Conservation (phyloP, 116 monocot species). For the Zostera marina region DNA sequence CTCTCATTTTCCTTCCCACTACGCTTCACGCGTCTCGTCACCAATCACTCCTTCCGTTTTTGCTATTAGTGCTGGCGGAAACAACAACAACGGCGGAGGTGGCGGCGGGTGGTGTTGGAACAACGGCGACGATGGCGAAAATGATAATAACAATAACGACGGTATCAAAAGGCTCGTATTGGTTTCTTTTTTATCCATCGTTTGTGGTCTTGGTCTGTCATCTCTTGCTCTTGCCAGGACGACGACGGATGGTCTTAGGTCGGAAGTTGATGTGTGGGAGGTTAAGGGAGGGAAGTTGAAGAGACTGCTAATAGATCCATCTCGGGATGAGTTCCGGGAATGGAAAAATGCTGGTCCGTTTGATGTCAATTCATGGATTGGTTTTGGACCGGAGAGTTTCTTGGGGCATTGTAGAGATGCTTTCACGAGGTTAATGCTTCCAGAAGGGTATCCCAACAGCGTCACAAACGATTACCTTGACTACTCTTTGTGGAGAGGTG, state of each 20-base stretch:
- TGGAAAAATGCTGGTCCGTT: background rate
- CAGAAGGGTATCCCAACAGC: constrained; percentile 68
- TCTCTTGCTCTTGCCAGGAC: constrained; percentile 18
- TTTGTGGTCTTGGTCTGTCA: constrained; percentile 9
- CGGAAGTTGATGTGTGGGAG: constrained; percentile 26
- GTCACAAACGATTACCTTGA: constrained; percentile 73
- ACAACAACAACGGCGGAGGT: background rate
- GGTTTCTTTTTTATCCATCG: constrained; percentile 12
- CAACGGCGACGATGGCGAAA: background rate
- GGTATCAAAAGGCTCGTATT: constrained; percentile 1
- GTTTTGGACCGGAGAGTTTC: constrained; percentile 14
- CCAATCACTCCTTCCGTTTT: background rate
- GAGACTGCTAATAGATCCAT: constrained; percentile 24
- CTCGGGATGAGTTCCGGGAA: background rate
- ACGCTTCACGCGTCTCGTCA: background rate
- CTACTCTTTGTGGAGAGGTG: constrained; percentile 82
- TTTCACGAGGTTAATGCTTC: constrained; percentile 42
- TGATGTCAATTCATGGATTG: background rate
- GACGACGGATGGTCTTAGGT: background rate
- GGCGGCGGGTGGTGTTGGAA: constrained; percentile 2
- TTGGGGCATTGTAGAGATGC: constrained; percentile 20
- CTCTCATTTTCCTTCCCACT: background rate
- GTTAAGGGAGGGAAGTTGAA: constrained; percentile 54
- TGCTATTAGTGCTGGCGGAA: background rate
- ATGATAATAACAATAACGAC: background rate